Evolutionary conservation across 176 grass and related monocot genomes (phyloP), one percentile per base, ranked within the genome.

Genomic region (Alloteropsis semialata): DNA sequence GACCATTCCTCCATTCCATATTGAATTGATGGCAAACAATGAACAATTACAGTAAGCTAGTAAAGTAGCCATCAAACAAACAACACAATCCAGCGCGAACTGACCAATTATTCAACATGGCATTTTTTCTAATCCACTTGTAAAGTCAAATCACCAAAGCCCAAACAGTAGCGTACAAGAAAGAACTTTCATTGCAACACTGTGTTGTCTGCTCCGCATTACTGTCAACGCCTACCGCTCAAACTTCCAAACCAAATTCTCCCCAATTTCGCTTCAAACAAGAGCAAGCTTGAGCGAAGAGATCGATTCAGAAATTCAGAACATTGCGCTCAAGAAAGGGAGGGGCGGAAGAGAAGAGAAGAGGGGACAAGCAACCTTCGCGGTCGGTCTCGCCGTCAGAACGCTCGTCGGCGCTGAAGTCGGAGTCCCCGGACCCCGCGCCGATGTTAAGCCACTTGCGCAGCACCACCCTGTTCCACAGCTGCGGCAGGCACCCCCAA

Each of bases 391-490:
- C 92, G 86, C 75, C 86, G 16, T 94, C 92, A 33, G 77, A 87
- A 63, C 37, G 64, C 69, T 97, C 94, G 72, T 97, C 95, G 86
- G 92, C 92, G 68, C 95, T 97, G 61, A 92, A 97, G 24, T 97
- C 88, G 15, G 90, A 94, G 22, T 94, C 88, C 22, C 74, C 91
- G 12, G 78, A 87, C 36, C 84, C 91, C 36, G 86, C 76, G 84
- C 81, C 91, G 85, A 97, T 75, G 74, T 97, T 97, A 63, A 97
- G 95, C 95, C 95, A 97, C 74, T 97, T 97, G 74, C 86, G 88
- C 51, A 97, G 77, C 21, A 94, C 86, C 24, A 97, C 81, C 92
- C 81, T 94, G 58, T 64, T 82, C 95, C 95, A 97, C 45, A 92
- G 88, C 95, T 90, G 88, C 72, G 24, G 80, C 60, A 50, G 59